phyloP scores from a whole-genome alignment of 768 basidiomycete genomes.

The Mycena leptocephala region DNA sequence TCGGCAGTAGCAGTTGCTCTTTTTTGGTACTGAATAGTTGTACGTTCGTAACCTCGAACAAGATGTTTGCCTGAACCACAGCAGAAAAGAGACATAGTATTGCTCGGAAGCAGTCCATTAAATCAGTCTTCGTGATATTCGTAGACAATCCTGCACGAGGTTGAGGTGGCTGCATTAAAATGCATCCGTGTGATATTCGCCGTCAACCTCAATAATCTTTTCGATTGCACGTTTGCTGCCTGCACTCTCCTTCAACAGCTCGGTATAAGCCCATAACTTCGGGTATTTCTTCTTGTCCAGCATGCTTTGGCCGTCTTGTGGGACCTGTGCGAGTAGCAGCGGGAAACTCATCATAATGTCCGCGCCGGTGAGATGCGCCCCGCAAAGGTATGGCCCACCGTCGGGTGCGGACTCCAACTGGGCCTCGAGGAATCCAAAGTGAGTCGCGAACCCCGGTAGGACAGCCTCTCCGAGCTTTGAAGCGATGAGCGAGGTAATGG shows the following conservation, averaged over 20 bases:
- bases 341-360: slow-evolving; percentile 23
- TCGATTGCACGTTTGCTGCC: neutral
- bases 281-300: slow-evolving; percentile 12
- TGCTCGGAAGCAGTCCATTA: no score
- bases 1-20: neutral
- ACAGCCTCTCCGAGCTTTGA: neutral
- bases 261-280: slow-evolving; percentile 15
- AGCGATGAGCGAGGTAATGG: slow-evolving; percentile 14
- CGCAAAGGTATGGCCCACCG: slow-evolving; percentile 26
- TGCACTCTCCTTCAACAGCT: slow-evolving; percentile 11
- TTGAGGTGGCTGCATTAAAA: neutral
- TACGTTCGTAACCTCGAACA: no score
- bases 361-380: slow-evolving; percentile 10
- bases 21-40: no score
- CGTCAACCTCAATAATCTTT: slow-evolving; percentile 23
- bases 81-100: no score
- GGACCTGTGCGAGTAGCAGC: neutral
- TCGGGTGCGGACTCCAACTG: slow-evolving; percentile 18
- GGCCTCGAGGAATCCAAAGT: slow-evolving; percentile 10
- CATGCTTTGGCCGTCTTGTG: slow-evolving; percentile 1
- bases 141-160: no score
- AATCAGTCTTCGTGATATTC: no score
- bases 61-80: no score
- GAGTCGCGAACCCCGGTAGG: neutral
- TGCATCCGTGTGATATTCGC: slow-evolving; percentile 10